phyloP scores from a whole-genome alignment of 257 asterid genomes.

The Nicotiana knightiana region DNA sequence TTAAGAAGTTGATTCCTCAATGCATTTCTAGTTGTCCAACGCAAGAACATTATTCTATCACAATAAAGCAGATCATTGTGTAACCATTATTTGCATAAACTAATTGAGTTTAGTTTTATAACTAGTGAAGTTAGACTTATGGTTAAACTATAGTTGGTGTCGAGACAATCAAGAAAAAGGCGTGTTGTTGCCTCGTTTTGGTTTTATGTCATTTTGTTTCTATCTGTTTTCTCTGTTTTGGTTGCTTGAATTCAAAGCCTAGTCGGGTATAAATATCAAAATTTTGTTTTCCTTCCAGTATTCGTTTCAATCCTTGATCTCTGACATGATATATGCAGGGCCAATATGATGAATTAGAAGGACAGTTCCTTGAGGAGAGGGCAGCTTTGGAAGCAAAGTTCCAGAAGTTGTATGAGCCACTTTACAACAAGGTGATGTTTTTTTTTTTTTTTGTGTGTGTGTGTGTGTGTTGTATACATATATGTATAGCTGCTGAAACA shows the following conservation, averaged over 20 bases:
- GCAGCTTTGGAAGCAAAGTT: constrained; percentile 63
- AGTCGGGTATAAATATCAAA: background rate
- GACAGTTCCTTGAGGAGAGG: constrained; percentile 51
- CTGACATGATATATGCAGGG: constrained; percentile 23
- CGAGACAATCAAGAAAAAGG: background rate
- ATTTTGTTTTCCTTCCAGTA: background rate
- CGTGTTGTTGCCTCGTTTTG: background rate
- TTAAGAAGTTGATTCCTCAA: background rate
- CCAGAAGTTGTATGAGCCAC: constrained; percentile 56
- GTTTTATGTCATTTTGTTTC: background rate
- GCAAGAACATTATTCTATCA: background rate
- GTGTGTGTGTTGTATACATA: background rate
- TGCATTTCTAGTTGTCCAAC: background rate
- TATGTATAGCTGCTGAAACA: background rate
- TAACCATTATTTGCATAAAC: background rate
- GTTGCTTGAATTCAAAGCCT: background rate
- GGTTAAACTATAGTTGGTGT: background rate
- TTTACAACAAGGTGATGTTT: constrained; percentile 39
- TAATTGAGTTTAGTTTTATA: background rate
- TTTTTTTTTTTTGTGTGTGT: background rate
- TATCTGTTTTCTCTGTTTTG: background rate
- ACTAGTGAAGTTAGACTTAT: background rate
- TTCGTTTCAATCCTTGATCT: background rate
- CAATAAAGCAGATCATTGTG: background rate
- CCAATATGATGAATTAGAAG: constrained; percentile 55